Conservation (phyloP, 1,139 yeast species). For the Magnusiomyces sp. region DNA sequence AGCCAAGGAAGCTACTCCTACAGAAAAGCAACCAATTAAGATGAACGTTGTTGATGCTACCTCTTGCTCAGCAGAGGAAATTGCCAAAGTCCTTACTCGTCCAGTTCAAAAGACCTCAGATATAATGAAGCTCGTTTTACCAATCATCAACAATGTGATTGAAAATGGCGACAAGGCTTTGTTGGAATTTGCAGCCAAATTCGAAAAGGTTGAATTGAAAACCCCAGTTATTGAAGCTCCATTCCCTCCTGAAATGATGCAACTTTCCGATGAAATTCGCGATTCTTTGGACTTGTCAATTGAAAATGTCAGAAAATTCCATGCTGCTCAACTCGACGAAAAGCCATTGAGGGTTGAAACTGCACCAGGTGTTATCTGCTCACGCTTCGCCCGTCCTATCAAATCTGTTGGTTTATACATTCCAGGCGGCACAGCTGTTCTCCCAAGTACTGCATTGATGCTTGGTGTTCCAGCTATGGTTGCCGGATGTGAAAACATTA, state of each 20-base stretch:
- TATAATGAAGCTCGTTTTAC: constrained; percentile 84
- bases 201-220: constrained; percentile 69
- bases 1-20: constrained; percentile 14
- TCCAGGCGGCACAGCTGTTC: constrained; percentile 98
- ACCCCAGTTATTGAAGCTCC: constrained; percentile 82
- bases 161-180: constrained; percentile 77
- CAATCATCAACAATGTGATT: constrained; percentile 75
- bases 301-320: constrained; percentile 84
- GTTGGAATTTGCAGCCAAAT: constrained; percentile 77
- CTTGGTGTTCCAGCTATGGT: constrained; percentile 98
- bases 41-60: constrained; percentile 54
- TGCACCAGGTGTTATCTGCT: constrained; percentile 85
- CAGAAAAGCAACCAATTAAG: constrained; percentile 38
- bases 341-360: constrained; percentile 72
- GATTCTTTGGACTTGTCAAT: constrained; percentile 84
- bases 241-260: constrained; percentile 68
- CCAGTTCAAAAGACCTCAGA: constrained; percentile 89
- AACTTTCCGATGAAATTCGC: constrained; percentile 67
- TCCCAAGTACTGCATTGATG: constrained; percentile 97
- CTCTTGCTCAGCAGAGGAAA: constrained; percentile 38
- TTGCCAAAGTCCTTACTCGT: constrained; percentile 60
- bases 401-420: constrained; percentile 91
- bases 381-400: constrained; percentile 90
- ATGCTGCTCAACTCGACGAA: constrained; percentile 71
- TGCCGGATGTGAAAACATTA: constrained; percentile 90